Evolutionary conservation across 768 basidiomycete species (phyloP), one percentile per base, ranked within the genome.

Genomic region (Brasilioporus rufonigricans): DNA sequence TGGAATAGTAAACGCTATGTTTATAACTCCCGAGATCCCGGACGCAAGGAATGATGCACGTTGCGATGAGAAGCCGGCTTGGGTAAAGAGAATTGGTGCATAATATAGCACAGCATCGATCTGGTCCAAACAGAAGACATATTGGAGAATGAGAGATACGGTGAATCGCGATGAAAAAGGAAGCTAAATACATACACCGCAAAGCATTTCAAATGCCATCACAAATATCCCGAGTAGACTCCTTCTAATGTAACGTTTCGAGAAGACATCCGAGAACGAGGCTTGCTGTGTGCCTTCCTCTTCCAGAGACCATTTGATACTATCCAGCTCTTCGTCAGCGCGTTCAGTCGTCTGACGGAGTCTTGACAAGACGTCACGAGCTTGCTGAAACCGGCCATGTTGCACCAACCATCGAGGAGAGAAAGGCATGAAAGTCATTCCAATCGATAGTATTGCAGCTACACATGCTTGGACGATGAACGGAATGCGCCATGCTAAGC

Each of bases 1-100:
- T 3, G 68, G 63, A 45, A 78, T 68, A 6, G 76, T 77, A 39
- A 69, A 65, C 18, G 65, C 66, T 19, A 80, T 55, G 55, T 75
- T 76, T 36, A 79, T 58, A 38, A 82, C 67, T 29, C 79, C 81
- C 2, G 77, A 76, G 12, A 81, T 69, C 5, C 79, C 81, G 1
- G 79, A 79, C 0, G 78, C 79, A 32, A 81, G 70, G 66, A 82
- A 80, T 4, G 77, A 73, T 3, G 79, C 73, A 19, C 74, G 71
- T n/a, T 67, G 65, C 4, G 72, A 72, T 13, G 74, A 73, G n/a
- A 81, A 72, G n/a, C 81, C 77, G 1, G 77, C 77, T 57, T 81
- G 80, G 4, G 73, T 63, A 58, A 82, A 82, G 13, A 80, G 67
- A 10, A 76, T 69, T 0, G 80, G 80, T 0, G 78, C 79, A 51